Evolutionary conservation across 2,329 filamentous ascomycete species (phyloP).

Genomic region (Exophiala bonariae): DNA sequence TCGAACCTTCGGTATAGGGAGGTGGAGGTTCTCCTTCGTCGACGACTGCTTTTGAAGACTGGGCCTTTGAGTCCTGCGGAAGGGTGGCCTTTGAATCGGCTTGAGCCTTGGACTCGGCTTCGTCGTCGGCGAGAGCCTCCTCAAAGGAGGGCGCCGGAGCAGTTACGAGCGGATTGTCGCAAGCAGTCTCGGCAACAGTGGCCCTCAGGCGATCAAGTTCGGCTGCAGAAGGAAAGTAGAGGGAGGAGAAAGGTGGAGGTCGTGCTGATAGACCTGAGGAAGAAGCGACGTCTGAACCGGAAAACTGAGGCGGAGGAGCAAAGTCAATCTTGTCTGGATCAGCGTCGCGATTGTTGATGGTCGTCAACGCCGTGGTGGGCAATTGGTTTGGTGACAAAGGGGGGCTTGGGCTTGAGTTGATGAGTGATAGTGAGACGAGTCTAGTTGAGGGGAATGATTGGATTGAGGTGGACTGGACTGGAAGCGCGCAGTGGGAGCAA

Average conservation of each 20-base stretch:
- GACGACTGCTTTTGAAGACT: constrained; percentile 69
- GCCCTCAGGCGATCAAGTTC: constrained; percentile 41
- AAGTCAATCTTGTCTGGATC: constrained; percentile 39
- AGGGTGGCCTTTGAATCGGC: constrained; percentile 83
- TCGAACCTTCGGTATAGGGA: constrained; percentile 92
- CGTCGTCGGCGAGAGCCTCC: constrained; percentile 46
- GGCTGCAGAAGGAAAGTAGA: constrained; percentile 54
- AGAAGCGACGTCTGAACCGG: constrained; percentile 41
- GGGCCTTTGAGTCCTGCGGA: constrained; percentile 76
- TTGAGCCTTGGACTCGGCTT: constrained; percentile 51
- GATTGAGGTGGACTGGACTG: not conserved
- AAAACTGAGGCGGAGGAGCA: constrained; percentile 42
- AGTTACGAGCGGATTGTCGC: constrained; percentile 50
- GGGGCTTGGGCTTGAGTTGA: constrained; percentile 15
- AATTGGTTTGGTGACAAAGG: constrained; percentile 12
- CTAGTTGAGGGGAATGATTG: constrained; percentile 1
- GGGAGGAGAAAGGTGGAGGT: constrained; percentile 65
- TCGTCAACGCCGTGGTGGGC: constrained; percentile 47
- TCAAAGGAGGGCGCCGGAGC: constrained; percentile 53
- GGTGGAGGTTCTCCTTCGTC: constrained; percentile 86
- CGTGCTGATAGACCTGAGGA: constrained; percentile 51
- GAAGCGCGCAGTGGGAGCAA: constrained; percentile 2
- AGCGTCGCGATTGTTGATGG: constrained; percentile 34
- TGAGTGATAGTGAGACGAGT: constrained; percentile 8
- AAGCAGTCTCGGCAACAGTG: constrained; percentile 48